Base-by-base conservation (phyloP, 139 green algal genomes). In the Haematococcus sp. region DNA sequence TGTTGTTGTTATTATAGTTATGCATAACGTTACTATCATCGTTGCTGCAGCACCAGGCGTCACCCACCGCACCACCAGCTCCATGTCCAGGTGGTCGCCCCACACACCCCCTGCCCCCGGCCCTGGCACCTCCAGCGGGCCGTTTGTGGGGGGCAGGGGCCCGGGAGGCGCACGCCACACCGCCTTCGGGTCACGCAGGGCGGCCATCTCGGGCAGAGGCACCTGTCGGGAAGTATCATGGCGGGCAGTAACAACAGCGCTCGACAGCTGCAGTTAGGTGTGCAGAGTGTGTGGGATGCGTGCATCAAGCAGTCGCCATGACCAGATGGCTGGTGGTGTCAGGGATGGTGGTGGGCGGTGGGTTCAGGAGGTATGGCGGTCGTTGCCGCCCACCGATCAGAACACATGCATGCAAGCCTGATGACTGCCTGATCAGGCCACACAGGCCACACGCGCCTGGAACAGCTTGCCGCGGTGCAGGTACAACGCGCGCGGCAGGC, bases 1-100 rank as follows among this genome's bases (percentile, higher is more conserved):
- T n/a, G n/a, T n/a, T n/a, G n/a, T n/a, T n/a, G n/a, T n/a, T n/a
- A n/a, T n/a, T n/a, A n/a, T n/a, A n/a, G n/a, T n/a, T n/a, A n/a
- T n/a, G n/a, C n/a, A n/a, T n/a, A n/a, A n/a, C n/a, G n/a, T n/a
- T n/a, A n/a, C n/a, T n/a, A n/a, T n/a, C n/a, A n/a, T n/a, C n/a
- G n/a, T n/a, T n/a, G n/a, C n/a, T n/a, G n/a, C n/a, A n/a, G n/a
- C n/a, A n/a, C n/a, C n/a, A n/a, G n/a, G n/a, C n/a, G n/a, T n/a
- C n/a, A 49, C 78, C 20, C 72, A 79, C 78, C 73, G 59, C 49
- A 83, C 33, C 1, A 65, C 68, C 60, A 83, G 69, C 78, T 84
- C 77, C 22, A 88, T 74, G 79, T 88, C 83, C 19, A 86, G 67
- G 52, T 86, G 79, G 20, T 73, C 56, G 23, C 83, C 83, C 5